Evolutionary conservation across 2,329 filamentous ascomycete genomes (phyloP).

Genomic region (Metarhizium guizhouense): DNA sequence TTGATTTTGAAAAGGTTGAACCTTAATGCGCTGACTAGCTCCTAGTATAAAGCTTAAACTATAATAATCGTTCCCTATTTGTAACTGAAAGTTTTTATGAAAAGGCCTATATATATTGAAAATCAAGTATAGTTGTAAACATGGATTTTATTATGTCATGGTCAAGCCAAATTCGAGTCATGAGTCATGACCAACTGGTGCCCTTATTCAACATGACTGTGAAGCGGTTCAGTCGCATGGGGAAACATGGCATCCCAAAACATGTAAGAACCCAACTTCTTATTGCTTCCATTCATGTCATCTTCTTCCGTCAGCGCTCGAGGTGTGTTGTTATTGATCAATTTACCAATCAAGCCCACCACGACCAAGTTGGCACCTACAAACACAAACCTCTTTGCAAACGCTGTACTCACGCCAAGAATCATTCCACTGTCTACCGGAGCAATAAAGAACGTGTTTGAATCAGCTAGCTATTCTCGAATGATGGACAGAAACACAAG

Average conservation of each 20-base stretch:
- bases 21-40: no score
- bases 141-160: no score
- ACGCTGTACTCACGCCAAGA: neutral
- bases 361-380: neutral
- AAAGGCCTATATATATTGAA: no score
- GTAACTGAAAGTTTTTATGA: no score
- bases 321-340: neutral
- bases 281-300: neutral
- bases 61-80: no score
- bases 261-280: neutral
- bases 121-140: no score
- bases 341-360: neutral
- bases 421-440: neutral
- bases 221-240: no score
- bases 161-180: no score
- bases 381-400: neutral
- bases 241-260: neutral
- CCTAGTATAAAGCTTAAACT: no score
- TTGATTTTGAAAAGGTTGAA: no score
- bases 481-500: neutral
- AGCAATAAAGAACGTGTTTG: neutral
- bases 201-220: no score
- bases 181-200: no score
- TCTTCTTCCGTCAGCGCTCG: neutral
- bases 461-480: neutral